Evolutionary conservation across 371 early-diverging fungal species (phyloP).

Genomic region (Mortierella sp.): DNA sequence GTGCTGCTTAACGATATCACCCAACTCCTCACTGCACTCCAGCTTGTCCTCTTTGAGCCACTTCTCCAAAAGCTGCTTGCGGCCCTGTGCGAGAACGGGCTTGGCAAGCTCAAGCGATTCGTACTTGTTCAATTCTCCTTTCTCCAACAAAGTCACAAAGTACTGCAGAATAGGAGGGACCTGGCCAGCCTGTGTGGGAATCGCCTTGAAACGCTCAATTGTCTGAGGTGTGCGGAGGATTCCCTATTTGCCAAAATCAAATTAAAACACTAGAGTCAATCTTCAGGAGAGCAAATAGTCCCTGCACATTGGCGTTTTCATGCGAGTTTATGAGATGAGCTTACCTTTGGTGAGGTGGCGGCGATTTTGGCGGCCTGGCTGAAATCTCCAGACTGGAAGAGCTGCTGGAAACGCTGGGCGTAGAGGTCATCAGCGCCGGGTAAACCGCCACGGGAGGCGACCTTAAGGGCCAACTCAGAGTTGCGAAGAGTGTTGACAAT

Average conservation of each 20-base stretch:
- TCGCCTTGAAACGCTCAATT: constrained; percentile 93
- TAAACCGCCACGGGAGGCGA: constrained; percentile 93
- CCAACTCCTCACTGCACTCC: constrained; percentile 97
- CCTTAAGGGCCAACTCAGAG: constrained; percentile 89
- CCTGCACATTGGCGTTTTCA: not conserved
- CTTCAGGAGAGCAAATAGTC: not conserved
- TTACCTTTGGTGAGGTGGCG: constrained; percentile 92
- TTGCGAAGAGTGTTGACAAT: constrained; percentile 88
- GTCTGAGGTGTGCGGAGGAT: constrained; percentile 96
- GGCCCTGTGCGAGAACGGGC: constrained; percentile 92
- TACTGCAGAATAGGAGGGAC: constrained; percentile 96
- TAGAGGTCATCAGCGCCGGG: constrained; percentile 97
- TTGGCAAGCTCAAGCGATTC: constrained; percentile 96
- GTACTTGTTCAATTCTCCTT: constrained; percentile 92
- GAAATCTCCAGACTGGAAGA: constrained; percentile 84
- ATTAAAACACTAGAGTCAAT: not conserved
- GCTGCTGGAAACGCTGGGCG: constrained; percentile 88
- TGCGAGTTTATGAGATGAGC: not conserved
- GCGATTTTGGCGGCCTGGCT: constrained; percentile 96
- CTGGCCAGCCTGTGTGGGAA: constrained; percentile 85
- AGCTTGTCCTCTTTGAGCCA: constrained; percentile 99
- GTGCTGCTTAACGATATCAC: constrained; percentile 95
- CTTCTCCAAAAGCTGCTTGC: constrained; percentile 95
- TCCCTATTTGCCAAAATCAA: constrained; percentile 60
- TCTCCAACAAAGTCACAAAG: constrained; percentile 97